phyloP scores from a whole-genome alignment of 371 early-diverging fungal species.

The Neoconidiobolus thromboides region DNA sequence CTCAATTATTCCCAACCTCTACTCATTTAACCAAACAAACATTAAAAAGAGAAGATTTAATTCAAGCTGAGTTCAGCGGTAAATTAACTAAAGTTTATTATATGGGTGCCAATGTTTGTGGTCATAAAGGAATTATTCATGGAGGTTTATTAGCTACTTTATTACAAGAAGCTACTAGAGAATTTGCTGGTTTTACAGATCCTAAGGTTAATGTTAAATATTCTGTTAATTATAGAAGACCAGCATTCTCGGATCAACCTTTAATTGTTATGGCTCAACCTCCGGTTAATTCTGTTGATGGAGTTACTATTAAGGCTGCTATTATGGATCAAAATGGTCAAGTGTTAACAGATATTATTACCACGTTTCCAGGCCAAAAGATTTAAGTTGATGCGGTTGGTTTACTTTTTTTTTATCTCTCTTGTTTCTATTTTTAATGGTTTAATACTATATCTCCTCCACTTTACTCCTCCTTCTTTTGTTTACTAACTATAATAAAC shows the following conservation, averaged over 20 bases:
- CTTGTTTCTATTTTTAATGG: too few relatives aligned
- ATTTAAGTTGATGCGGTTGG: too few relatives aligned
- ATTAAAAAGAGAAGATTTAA: background rate
- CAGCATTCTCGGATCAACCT: background rate
- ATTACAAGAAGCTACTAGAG: background rate
- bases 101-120: background rate
- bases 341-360: background rate
- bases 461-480: too few relatives aligned
- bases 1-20: background rate
- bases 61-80: background rate
- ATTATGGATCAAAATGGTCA: background rate
- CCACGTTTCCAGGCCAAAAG: background rate
- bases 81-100: background rate
- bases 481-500: too few relatives aligned
- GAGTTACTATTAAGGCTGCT: background rate
- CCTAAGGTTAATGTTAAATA: background rate
- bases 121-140: slow-evolving; percentile 1
- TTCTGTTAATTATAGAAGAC: background rate
- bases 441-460: too few relatives aligned
- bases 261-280: background rate
- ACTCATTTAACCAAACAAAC: background rate
- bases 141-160: slow-evolving; percentile 3
- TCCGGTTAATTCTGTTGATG: too few relatives aligned
- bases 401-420: too few relatives aligned
- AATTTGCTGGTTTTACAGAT: background rate